Base-by-base conservation (phyloP, 2,329 filamentous ascomycete species). In the Aspergillus oerlinghausenensis region DNA sequence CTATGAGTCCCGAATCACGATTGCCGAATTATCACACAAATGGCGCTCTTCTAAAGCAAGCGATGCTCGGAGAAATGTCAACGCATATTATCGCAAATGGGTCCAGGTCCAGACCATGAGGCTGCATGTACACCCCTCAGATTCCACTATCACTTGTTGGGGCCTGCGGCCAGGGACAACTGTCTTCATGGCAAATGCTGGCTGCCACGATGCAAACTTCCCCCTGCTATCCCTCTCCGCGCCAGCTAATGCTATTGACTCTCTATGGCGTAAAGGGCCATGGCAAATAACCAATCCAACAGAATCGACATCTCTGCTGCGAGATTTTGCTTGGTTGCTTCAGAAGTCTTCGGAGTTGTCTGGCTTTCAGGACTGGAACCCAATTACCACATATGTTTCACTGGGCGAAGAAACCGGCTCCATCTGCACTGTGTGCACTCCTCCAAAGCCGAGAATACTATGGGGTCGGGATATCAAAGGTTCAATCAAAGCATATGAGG, bases 401-500 rank as follows among this genome's bases (percentile, higher is more conserved):
- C 43, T 50, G n/a, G 21, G 28, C 21, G 14, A 54, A 4, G 40
- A 50, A 5, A 48, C 17, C 4, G 21, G 28, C 19, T 19, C 57
- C 1, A 45, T 57, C 2, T 75, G 73, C 52, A 49, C 45, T 6
- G 53, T 62, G n/a, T 76, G 73, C 50, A 65, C 67, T 8, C 73
- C 73, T 10, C 52, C 45, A 42, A 69, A 67, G 29, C 73, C 73
- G 11, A 60, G 59, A 28, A 66, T 74, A 8, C 51, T 70, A 10
- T 76, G 73, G 74, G 66, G 67, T 2, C 60, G 67, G 4, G 60
- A 70, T 49, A 59, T 58, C 49, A 66, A 62, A 47, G 66, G 67
- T 5, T 59, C 57, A 14, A 57, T 80, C 21, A 70, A 70, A 14
- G 74, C 80, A 1, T 79, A 78, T 50, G 84, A 85, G 63, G 76